phyloP scores from a whole-genome alignment of 2,329 filamentous ascomycete species.

The Exophiala calicioides region DNA sequence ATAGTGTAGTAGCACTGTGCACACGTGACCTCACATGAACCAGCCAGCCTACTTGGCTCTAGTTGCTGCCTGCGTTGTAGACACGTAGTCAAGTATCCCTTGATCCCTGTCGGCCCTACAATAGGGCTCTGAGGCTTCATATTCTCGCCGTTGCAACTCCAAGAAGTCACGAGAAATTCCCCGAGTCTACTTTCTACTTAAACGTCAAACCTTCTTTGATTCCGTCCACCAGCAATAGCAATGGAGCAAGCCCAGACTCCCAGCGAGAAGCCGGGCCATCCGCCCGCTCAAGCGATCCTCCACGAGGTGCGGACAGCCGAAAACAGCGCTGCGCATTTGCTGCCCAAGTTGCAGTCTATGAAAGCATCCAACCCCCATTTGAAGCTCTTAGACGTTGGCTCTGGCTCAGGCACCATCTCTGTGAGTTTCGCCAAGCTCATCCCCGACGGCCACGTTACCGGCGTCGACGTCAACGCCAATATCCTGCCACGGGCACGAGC shows the following conservation, averaged over 20 bases:
- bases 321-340: constrained; percentile 41
- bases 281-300: constrained; percentile 9
- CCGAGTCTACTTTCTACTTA: no score
- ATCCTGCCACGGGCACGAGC: constrained; percentile 38
- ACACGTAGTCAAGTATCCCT: no score
- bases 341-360: constrained; percentile 35
- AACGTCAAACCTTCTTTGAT: no score
- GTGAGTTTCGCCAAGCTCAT: constrained; percentile 46
- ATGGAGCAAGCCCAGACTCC: constrained; percentile 13
- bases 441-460: constrained; percentile 43
- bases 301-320: constrained; percentile 33
- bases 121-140: no score
- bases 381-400: constrained; percentile 49
- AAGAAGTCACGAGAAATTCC: no score
- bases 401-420: constrained; percentile 54
- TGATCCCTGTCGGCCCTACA: no score
- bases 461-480: constrained; percentile 41
- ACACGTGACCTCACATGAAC: no score
- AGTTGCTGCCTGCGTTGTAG: no score
- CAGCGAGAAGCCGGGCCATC: constrained; percentile 4
- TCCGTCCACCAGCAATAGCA: background rate
- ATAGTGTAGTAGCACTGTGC: no score
- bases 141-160: no score
- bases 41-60: no score
- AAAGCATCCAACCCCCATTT: constrained; percentile 37